Base-by-base conservation (phyloP, 352 stramenopile species). In the Phytophthora pistaciae region DNA sequence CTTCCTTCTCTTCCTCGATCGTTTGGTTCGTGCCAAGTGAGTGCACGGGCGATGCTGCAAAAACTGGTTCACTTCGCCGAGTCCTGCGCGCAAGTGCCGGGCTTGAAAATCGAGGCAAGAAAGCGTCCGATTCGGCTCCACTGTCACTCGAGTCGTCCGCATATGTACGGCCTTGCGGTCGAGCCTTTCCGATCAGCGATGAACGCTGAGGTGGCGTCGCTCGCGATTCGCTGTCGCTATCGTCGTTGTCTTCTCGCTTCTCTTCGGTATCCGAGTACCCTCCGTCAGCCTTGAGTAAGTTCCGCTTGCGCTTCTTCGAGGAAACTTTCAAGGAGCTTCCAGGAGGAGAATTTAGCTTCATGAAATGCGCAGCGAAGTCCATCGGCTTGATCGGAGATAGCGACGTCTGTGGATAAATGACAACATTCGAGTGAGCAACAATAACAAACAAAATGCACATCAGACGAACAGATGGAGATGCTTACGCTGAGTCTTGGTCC, bases 331-430 rank as follows among this genome's bases (percentile, higher is more conserved):
- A 49, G 3, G 84, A 94, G 23, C 73, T 76, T 3, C 73, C 65
- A 50, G 79, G 78, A n/a, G 82, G 80, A 46, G 87, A 91, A 56
- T 77, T 81, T 20, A 94, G 72, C 58, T 77, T 82, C 67, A 93
- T 81, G 44, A 92, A 93, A 56, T 88, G 82, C 4, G 76, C 66
- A 9, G 74, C 60, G 33, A 82, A 80, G 29, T 83, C 84, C 6
- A 75, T 80, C 1, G 80, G 73, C n/a, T 91, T 93, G 63, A 95
- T 95, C 0, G 88, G 88, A 10, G 88, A 95, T 44, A 95, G 54
- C 8, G 79, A 92, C 1, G 78, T 80, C 88, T 95, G 62, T 5
- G 16, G 18, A 54, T 33, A 23, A 25, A 69, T 9, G 70, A 56
- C 31, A 64, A 67, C 2, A 40, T 16, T 44, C 13, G 61, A 36